Evolutionary conservation across 2,329 filamentous ascomycete genomes (phyloP).

Genomic region (Cadophora sp.): DNA sequence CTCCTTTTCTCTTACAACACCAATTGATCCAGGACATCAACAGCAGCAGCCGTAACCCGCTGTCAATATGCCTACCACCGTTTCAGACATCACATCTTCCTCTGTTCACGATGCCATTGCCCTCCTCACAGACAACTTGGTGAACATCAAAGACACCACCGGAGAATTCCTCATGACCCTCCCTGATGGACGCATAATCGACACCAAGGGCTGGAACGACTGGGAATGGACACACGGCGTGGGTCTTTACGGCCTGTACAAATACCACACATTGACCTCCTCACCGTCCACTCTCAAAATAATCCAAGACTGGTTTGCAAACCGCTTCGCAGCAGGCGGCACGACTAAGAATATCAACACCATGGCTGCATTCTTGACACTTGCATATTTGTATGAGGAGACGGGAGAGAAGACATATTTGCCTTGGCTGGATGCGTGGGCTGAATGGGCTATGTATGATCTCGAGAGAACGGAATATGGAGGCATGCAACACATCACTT

Average conservation of each 20-base stretch:
- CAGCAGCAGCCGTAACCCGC: background rate
- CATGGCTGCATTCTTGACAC: constrained; percentile 78
- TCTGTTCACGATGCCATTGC: constrained; percentile 21
- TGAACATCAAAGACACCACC: constrained; percentile 78
- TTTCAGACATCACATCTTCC: constrained; percentile 18
- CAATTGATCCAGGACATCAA: background rate
- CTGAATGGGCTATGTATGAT: constrained; percentile 82
- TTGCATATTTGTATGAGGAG: constrained; percentile 79
- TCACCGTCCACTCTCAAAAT: constrained; percentile 65
- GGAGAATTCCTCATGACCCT: constrained; percentile 77
- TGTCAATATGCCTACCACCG: constrained; percentile 19
- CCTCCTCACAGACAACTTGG: constrained; percentile 50
- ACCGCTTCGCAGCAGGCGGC: constrained; percentile 57
- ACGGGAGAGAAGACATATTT: constrained; percentile 72
- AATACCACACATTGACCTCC: constrained; percentile 77
- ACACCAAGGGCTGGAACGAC: constrained; percentile 78
- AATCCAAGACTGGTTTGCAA: constrained; percentile 76
- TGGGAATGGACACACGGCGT: constrained; percentile 87
- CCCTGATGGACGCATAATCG: constrained; percentile 73
- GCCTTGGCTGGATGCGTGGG: constrained; percentile 82
- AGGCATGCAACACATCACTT: constrained; percentile 47
- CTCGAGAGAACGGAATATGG: constrained; percentile 74
- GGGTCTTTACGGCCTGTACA: constrained; percentile 81
- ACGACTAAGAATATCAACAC: constrained; percentile 90
- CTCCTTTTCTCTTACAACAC: background rate